Evolutionary conservation across 148 eudicot species (phyloP).

Genomic region (Camellia sinensis): DNA sequence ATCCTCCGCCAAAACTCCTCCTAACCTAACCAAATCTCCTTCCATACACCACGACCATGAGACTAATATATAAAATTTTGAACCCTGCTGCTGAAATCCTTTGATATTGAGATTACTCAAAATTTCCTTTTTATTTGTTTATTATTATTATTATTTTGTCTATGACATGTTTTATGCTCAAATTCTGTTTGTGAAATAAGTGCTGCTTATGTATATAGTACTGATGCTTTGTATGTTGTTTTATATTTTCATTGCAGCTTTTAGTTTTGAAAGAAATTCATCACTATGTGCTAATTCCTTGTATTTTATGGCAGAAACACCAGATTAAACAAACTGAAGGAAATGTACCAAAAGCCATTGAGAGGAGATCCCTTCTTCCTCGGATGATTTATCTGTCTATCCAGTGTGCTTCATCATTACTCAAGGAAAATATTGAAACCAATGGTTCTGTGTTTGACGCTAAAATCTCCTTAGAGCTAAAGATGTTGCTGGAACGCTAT

Average conservation of each 20-base stretch:
- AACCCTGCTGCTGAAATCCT: neutral
- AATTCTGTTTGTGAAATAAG: neutral
- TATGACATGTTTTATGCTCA: neutral
- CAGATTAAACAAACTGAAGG: slow-evolving; percentile 51
- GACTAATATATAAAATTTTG: neutral
- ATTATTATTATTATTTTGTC: neutral
- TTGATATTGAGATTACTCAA: neutral
- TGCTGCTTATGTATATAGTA: neutral
- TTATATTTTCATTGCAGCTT: neutral
- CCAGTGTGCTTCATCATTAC: slow-evolving; percentile 65
- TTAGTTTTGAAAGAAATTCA: slow-evolving; percentile 6
- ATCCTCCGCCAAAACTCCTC: too few relatives aligned
- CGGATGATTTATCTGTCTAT: slow-evolving; percentile 78
- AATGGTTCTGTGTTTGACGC: slow-evolving; percentile 59
- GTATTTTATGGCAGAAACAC: slow-evolving; percentile 36
- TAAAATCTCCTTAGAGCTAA: slow-evolving; percentile 50
- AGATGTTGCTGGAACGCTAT: slow-evolving; percentile 69
- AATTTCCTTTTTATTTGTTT: neutral
- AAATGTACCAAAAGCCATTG: slow-evolving; percentile 41
- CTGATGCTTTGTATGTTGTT: neutral
- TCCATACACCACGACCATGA: too few relatives aligned
- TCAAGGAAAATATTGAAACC: slow-evolving; percentile 51
- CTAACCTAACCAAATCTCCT: too few relatives aligned
- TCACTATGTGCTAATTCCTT: slow-evolving; percentile 4
- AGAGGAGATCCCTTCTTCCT: slow-evolving; percentile 77